Base-by-base conservation (phyloP, 768 basidiomycete species). In the Obba rivulosa region DNA sequence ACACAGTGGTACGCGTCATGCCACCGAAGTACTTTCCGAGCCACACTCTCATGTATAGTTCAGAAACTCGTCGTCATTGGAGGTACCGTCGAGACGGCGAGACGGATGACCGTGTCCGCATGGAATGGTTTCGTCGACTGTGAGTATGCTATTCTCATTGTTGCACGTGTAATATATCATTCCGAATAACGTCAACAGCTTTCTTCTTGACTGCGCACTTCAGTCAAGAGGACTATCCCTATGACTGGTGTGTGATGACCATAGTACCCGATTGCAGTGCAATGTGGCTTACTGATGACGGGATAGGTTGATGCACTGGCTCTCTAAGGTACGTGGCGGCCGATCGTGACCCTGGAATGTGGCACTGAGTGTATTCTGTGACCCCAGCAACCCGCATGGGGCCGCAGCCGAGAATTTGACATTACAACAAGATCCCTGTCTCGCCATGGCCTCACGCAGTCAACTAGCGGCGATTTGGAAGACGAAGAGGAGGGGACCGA, bases 121-220 rank as follows among this genome's bases (percentile, higher is more conserved):
- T 92, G 90, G 89, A 89, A 86, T 64, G 87, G 87, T 34, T 92
- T 92, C 61, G 77, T 92, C 3, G 90, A 92, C 63, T 92, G 89
- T 92, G 60, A 54, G 81, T 62, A 17, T 35, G 22, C 34, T 18
- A 40, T 24, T 25, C 17, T 34, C 24, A 18, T 5, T 35, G 20
- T 41, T 43, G 17, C 34, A 35, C 40, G 28, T 42, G 41, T 8
- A 50, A 35, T 54, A 22, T 36, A 23, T 0, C 13, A 13, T 22
- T 22, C 21, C 50, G 40, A 46, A 46, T 14, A 11, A 38, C 23
- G 2, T 25, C 9, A 7, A 11, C 51, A 83, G 88, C 89, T 0
- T 92, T 92, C 74, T 92, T 89, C 75, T 74, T 92, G 52, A 92
- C 90, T 4, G 89, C 90, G 0, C 88, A 90, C 59, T 92, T 92